Evolutionary conservation across 169 alveolate genomes (phyloP).

Genomic region (Plasmodium gonderi): DNA sequence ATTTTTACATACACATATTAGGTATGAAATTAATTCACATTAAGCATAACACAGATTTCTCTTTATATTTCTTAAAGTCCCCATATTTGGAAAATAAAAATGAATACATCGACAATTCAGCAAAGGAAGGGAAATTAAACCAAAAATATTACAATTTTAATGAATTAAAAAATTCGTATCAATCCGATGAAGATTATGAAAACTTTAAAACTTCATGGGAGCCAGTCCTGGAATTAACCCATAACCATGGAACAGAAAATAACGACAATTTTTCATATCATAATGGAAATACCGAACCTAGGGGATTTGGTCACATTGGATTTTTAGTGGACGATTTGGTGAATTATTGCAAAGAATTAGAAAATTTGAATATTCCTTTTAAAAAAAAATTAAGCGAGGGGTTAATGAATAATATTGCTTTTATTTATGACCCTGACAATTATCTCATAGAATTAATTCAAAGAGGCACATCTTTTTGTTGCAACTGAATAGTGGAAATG

Average conservation of each 20-base stretch:
- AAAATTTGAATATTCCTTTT: constrained; percentile 60
- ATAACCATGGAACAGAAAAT: constrained; percentile 84
- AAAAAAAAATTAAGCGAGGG: constrained; percentile 82
- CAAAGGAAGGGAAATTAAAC: background rate
- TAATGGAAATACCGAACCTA: constrained; percentile 80
- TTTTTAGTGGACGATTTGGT: constrained; percentile 82
- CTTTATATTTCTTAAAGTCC: constrained; percentile 70
- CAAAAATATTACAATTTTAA: constrained; percentile 12
- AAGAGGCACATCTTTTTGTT: constrained; percentile 59
- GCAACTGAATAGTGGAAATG: background rate
- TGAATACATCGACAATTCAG: background rate
- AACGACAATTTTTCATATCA: constrained; percentile 76
- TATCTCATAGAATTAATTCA: constrained; percentile 80
- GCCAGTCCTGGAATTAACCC: constrained; percentile 82
- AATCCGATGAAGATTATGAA: constrained; percentile 73
- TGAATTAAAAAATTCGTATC: constrained; percentile 16
- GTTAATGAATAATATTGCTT: constrained; percentile 82
- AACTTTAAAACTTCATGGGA: constrained; percentile 76
- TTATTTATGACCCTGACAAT: constrained; percentile 85
- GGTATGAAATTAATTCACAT: constrained; percentile 78
- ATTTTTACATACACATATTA: constrained; percentile 75
- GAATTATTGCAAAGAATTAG: constrained; percentile 77
- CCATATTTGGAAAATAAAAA: background rate
- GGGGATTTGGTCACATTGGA: constrained; percentile 86
- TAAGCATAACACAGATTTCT: constrained; percentile 41